phyloP scores from a whole-genome alignment of 2,329 filamentous ascomycete species.

The Colletotrichum incanum region DNA sequence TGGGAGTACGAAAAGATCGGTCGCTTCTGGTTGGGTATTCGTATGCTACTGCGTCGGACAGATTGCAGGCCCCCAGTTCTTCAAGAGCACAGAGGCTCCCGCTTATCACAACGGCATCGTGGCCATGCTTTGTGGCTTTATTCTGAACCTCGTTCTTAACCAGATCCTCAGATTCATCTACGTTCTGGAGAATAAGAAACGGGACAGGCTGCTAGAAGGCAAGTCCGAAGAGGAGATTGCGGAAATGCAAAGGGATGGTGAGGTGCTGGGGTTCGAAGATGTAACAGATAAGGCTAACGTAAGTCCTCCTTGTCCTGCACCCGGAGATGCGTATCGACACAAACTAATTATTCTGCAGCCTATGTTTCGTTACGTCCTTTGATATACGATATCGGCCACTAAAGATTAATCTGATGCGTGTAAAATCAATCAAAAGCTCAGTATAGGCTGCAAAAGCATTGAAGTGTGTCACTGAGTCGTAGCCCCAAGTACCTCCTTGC shows the following conservation, averaged over 20 bases:
- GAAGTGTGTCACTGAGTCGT: rapidly evolving
- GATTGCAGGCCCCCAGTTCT: slow-evolving; percentile 52
- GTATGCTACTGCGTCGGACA: slow-evolving; percentile 51
- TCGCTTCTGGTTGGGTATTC: slow-evolving; percentile 51
- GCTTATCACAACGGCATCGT: slow-evolving; percentile 40
- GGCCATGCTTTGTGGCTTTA: slow-evolving; percentile 33
- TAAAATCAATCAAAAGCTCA: too few relatives aligned
- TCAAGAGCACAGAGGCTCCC: slow-evolving; percentile 45
- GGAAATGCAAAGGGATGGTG: slow-evolving; percentile 36
- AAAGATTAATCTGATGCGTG: too few relatives aligned
- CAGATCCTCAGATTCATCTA: slow-evolving; percentile 31
- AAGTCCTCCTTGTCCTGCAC: not conserved
- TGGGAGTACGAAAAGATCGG: slow-evolving; percentile 49
- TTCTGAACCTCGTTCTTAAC: slow-evolving; percentile 34
- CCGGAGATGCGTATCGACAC: not conserved
- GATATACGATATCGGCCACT: not conserved
- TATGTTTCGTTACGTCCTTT: slow-evolving; percentile 41
- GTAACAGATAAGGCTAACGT: slow-evolving; percentile 55
- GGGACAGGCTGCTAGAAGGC: slow-evolving; percentile 29
- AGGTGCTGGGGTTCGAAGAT: slow-evolving; percentile 53
- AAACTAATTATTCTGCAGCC: slow-evolving; percentile 1
- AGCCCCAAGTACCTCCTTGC: not conserved
- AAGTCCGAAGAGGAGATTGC: slow-evolving; percentile 36
- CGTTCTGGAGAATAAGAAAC: slow-evolving; percentile 30
- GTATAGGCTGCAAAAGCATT: not conserved